Percentiles rank a stretch among this genome's conserved stretches.
phyloP scores from a whole-genome alignment of 345 rosid species.

The Cardamine occulta region DNA sequence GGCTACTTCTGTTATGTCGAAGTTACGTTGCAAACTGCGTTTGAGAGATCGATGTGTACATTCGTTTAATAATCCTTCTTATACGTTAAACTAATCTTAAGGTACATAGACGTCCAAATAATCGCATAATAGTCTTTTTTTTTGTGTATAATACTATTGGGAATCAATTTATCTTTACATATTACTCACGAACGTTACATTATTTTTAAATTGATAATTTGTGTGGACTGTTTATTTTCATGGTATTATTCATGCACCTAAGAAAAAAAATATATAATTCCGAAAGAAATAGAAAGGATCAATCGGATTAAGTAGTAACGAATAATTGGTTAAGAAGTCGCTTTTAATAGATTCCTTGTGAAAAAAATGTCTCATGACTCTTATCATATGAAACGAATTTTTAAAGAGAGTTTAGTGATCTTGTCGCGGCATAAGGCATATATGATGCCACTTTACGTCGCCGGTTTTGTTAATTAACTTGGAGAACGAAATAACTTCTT shows the following conservation, averaged over 20 bases:
- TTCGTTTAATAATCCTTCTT: background rate
- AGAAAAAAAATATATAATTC: slow-evolving; percentile 2
- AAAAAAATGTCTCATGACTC: background rate
- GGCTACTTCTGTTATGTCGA: slow-evolving; percentile 38
- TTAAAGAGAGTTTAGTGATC: background rate
- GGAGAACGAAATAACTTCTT: slow-evolving; percentile 1
- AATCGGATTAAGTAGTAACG: slow-evolving; percentile 16
- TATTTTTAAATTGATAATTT: background rate
- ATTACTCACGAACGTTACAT: slow-evolving; percentile 12
- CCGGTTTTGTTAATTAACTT: slow-evolving; percentile 36
- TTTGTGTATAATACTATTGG: background rate
- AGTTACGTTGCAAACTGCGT: slow-evolving; percentile 34
- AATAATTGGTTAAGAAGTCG: slow-evolving; percentile 40
- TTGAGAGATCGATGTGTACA: background rate
- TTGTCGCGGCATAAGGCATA: slow-evolving; percentile 33
- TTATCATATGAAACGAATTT: background rate
- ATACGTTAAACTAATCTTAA: slow-evolving; percentile 10
- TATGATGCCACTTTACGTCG: slow-evolving; percentile 36
- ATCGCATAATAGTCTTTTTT: slow-evolving; percentile 5
- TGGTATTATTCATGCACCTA: slow-evolving; percentile 36
- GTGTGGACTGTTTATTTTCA: background rate
- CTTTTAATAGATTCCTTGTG: slow-evolving; percentile 27
- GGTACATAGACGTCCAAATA: slow-evolving; percentile 7
- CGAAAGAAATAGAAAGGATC: slow-evolving; percentile 13
- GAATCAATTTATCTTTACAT: background rate